phyloP scores from a whole-genome alignment of 176 grass and related monocot species.

The Cenchrus purpureus region DNA sequence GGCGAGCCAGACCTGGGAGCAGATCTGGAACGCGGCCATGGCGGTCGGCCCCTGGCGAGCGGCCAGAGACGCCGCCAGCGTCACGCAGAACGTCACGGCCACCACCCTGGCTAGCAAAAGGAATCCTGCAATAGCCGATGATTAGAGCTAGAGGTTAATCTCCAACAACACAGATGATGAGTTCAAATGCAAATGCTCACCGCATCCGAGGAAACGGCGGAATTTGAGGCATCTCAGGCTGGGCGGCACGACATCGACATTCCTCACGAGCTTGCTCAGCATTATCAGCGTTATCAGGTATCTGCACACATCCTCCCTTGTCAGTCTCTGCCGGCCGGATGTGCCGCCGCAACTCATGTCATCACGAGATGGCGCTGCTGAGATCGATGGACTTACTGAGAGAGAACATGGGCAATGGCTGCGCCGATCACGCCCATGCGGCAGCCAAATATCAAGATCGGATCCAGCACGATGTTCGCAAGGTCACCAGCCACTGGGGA shows the following conservation, averaged over 20 bases:
- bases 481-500: constrained; percentile 7
- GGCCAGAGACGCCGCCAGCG: constrained; percentile 80
- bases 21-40: constrained; percentile 95
- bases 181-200: constrained; percentile 38
- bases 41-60: constrained; percentile 61
- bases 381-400: constrained; percentile 65
- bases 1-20: constrained; percentile 86
- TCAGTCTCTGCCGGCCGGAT: neutral
- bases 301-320: constrained; percentile 30
- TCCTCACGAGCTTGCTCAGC: constrained; percentile 63
- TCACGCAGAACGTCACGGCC: constrained; percentile 97
- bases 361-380: neutral
- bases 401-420: constrained; percentile 88
- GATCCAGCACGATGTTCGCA: constrained; percentile 85
- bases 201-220: constrained; percentile 83
- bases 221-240: constrained; percentile 86
- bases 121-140: constrained; percentile 50
- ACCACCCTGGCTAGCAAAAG: constrained; percentile 92
- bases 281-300: constrained; percentile 86
- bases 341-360: neutral
- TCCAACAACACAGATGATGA: neutral
- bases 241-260: constrained; percentile 77
- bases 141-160: neutral
- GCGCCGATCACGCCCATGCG: constrained; percentile 82
- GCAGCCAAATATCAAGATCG: constrained; percentile 89